Evolutionary conservation across 768 basidiomycete species (phyloP), one percentile per base, ranked within the genome.

Genomic region (Boletus huronensis): DNA sequence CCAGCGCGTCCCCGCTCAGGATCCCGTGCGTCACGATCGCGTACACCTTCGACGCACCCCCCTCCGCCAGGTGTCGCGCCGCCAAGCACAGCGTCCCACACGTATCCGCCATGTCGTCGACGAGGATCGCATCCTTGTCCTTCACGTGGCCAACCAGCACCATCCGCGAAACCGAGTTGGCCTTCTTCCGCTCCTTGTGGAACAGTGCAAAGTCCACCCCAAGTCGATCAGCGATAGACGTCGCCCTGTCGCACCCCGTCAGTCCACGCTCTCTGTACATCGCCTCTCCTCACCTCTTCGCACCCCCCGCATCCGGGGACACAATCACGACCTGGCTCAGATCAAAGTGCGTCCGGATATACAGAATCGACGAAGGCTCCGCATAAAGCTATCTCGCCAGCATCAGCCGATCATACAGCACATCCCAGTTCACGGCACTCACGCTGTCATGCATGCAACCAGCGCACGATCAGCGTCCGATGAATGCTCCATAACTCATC

Each of bases 61-160:
- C 93, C 62, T 97, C 93, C 31, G 85, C 76, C 52, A 99, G 79
- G 58, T 97, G 92, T 59, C 82, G 79, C 7, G 96, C 93, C 1
- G 97, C 97, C 51, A 98, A 80, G 61, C 89, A 87, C 57, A 99
- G 82, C 55, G 97, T 99, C 50, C 93, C 93, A 64, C 93, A 96
- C 40, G 93, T 96, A 72, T 96, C 93, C 29, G 93, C 93, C 93
- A 99, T 98, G 77, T 99, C 97, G 77, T 98, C 97, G 42, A 98
- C 90, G 28, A 99, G 78, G 54, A 99, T 94, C 50, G 95, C 97
- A 40, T 85, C 80, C 76, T 98, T 94, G 68, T 87, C 93, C 68
- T 83, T 85, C 58, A 95, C 94, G 65, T 93, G 86, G 1, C 97
- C 97, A 42, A 99, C 96, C 48, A 99, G 84, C 52, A 94, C 83